A percentile compares a stretch with the other conserved stretches of the same genome.
Conservation (phyloP, 192 early-diverging fungal genomes). For the Linnemannia schmuckeri region DNA sequence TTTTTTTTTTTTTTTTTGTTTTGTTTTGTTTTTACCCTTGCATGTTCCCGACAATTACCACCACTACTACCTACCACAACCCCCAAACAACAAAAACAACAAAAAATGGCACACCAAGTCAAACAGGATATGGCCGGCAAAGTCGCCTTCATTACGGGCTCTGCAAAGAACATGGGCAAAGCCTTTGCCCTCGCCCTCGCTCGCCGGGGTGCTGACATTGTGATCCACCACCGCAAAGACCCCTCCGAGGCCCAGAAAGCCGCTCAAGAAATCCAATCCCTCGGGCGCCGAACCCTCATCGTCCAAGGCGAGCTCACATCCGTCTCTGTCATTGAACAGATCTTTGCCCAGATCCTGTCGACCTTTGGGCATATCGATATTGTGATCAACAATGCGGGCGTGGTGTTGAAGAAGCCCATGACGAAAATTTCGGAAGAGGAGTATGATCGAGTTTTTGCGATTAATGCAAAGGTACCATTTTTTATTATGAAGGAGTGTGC, state of each 20-base stretch:
- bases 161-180: conserved; percentile 57
- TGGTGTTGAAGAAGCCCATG: conserved; percentile 49
- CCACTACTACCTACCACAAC: background rate
- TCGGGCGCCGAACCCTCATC: conserved; percentile 47
- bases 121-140: conserved; percentile 50
- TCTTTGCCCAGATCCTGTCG: conserved; percentile 42
- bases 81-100: background rate
- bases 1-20: background rate
- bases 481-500: conserved; percentile 55
- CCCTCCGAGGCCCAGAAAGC: conserved; percentile 34
- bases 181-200: conserved; percentile 47
- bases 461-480: conserved; percentile 56
- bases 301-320: conserved; percentile 49
- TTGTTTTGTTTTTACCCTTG: too few relatives aligned
- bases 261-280: conserved; percentile 32
- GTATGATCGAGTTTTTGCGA: conserved; percentile 49
- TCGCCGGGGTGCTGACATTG: conserved; percentile 45
- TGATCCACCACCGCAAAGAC: conserved; percentile 55
- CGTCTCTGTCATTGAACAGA: conserved; percentile 35
- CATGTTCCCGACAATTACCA: background rate
- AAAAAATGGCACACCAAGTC: background rate
- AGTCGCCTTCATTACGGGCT: conserved; percentile 59
- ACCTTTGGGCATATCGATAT: conserved; percentile 55
- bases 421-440: conserved; percentile 45
- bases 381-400: conserved; percentile 57